Base-by-base conservation (phyloP, 148 eudicot genomes). In the Camellia japonica region DNA sequence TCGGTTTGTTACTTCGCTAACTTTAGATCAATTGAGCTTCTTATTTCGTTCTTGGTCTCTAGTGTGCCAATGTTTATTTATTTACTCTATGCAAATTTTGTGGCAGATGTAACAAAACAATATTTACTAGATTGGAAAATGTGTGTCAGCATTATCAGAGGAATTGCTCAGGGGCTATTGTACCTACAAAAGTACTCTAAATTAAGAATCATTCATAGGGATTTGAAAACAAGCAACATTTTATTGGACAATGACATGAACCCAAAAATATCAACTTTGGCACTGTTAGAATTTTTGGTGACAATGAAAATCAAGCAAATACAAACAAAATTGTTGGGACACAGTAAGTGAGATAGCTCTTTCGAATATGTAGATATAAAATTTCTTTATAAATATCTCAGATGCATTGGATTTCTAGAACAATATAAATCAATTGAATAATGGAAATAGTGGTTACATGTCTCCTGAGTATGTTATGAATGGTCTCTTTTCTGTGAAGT, bases 401-500 rank as follows among this genome's bases (percentile, higher is more conserved):
- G 2, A 18, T 2, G 4, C 30, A 47, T 47, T 18, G 3, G 3
- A 4, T 62, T 19, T 19, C 1, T 18, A 18, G 0, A 19, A 20
- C 0, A 18, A 20, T 6, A 20, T 65, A 65, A 41, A 15, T 13
- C 7, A 15, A 4, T 18, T 2, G 30, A 15, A 15, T 74, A 2
- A 65, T 65, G 41, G 42, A 65, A 65, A 65, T 18, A 55, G 60
- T 13, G 42, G 77, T 14, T 73, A 73, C 18, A 73, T 73, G 74
- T 71, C 74, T 56, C 74, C 74, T 16, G 74, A 23, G 30, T 71
- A 56, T 56, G 75, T 43, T 52, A 58, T 14, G 51, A 14, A 59
- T 13, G 65, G 66, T 4, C 23, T 74, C 13, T 74, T 58, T 15
- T 74, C 23, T 4, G 43, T 38, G 43, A 74, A 74, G 15, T 74